Percentiles rank a stretch among this genome's conserved stretches.
phyloP scores from a whole-genome alignment of 2,329 filamentous ascomycete species.

The Macroventuria anomochaeta region DNA sequence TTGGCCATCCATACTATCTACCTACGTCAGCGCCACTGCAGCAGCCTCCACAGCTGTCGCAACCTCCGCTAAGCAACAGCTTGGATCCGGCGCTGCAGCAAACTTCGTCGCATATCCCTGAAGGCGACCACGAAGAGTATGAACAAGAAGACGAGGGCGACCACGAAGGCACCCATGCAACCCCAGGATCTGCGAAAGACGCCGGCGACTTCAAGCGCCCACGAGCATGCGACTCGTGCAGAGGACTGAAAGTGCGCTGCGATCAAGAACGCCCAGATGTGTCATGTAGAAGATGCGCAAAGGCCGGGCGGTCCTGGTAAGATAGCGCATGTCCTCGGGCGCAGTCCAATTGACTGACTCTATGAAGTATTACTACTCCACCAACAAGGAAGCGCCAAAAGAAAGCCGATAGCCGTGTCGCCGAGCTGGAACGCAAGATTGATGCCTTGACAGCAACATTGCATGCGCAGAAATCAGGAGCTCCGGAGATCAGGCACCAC shows the following conservation, averaged over 20 bases:
- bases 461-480: conserved; percentile 60
- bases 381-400: conserved; percentile 82
- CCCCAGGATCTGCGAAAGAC: conserved; percentile 41
- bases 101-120: conserved; percentile 34
- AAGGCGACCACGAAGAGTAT: conserved; percentile 35
- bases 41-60: conserved; percentile 28
- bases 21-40: conserved; percentile 31
- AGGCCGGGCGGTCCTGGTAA: conserved; percentile 77
- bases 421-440: conserved; percentile 91
- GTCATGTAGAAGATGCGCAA: conserved; percentile 71
- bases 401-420: conserved; percentile 87
- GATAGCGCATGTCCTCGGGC: conserved; percentile 60
- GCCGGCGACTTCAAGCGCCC: conserved; percentile 53
- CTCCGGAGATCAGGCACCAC: conserved; percentile 29
- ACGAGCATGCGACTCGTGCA: conserved; percentile 57
- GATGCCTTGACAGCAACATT: conserved; percentile 84
- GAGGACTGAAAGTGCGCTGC: conserved; percentile 66
- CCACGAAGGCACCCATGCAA: conserved; percentile 36
- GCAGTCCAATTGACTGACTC: conserved; percentile 5
- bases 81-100: conserved; percentile 45
- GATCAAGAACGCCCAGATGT: conserved; percentile 74
- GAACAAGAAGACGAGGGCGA: conserved; percentile 40
- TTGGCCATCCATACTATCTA: conserved; percentile 43
- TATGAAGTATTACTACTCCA: conserved; percentile 60
- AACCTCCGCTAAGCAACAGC: conserved; percentile 24